Base-by-base conservation (phyloP, 371 early-diverging fungal species). In the Mucor velutinosus region DNA sequence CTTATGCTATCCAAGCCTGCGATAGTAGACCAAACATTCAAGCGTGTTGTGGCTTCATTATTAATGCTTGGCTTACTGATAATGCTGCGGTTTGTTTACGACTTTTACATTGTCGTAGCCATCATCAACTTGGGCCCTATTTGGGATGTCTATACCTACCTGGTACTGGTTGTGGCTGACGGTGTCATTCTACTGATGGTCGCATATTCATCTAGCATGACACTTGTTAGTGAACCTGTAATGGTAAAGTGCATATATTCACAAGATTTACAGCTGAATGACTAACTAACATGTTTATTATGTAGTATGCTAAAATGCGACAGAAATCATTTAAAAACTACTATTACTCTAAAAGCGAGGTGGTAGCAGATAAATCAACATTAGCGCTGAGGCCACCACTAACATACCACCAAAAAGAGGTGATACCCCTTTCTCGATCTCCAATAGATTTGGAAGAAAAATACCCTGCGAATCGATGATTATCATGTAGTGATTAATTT, bases 351-450 rank as follows among this genome's bases (percentile, higher is more conserved):
- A 51, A 51, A 12, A 14, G 7, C 19, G 21, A 49, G 21, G 23
- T 8, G 35, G 35, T 23, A 49, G 49, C 7, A 25, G 51, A 51
- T 23, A 8, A 7, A 7, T 51, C 51, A 23, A 51, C 6, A 25
- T 23, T 25, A 11, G 11, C 51, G 0, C 23, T 51, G 12, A 51
- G 23, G 51, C 51, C 8, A 25, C 25, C 11, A 14, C 37, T 37
- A 12, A 37, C 37, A 37, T 8, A 25, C 3, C 23, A 51, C 12
- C 51, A 14, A 23, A 25, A 33, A 64, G 64, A 64, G 29, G 56
- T 56, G 7, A 64, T 64, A 39, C 64, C 53, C 21, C 27, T 64
- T 29, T 64, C 64, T 17, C 53, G 64, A 25, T 56, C 64, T 1
- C 64, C 64, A 8, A 41, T 64, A 23, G 17, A 11, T 56, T 27